Percentiles rank a stretch among this genome's conserved stretches.
These are phyloP conservation scores for Peronospora belbahrii DNA, from an alignment of 352 stramenopile genomes.

Conservation along the genomic window DNA sequence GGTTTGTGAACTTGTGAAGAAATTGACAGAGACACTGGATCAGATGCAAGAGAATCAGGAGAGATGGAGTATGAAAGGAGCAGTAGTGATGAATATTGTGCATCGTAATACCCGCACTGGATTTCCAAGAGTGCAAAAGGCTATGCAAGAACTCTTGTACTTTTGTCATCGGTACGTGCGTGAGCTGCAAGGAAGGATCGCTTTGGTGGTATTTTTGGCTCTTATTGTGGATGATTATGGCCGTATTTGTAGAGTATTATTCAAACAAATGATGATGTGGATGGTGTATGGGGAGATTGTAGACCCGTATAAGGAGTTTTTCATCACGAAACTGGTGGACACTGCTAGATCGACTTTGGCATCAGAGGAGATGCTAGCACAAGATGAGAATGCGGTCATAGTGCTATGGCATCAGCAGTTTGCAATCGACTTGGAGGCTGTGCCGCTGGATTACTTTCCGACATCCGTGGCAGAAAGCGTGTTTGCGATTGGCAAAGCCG, in stretches of 20 bases:
- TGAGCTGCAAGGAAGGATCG: background rate
- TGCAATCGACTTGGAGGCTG: slow-evolving; percentile 41
- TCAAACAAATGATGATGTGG: slow-evolving; percentile 78
- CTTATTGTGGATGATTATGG: background rate
- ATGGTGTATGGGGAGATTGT: slow-evolving; percentile 66
- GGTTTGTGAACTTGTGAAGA: slow-evolving; percentile 42
- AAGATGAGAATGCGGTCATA: slow-evolving; percentile 4
- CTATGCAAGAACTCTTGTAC: slow-evolving; percentile 49
- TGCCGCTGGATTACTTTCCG: slow-evolving; percentile 57
- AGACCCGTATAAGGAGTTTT: slow-evolving; percentile 71
- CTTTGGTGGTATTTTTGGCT: slow-evolving; percentile 1
- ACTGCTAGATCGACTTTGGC: background rate
- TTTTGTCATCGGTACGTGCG: slow-evolving; percentile 48
- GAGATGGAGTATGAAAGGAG: slow-evolving; percentile 23
- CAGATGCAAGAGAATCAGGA: background rate
- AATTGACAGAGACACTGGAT: slow-evolving; percentile 12
- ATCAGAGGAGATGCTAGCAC: background rate
- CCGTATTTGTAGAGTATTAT: slow-evolving; percentile 39
- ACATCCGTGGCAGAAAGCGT: slow-evolving; percentile 52
- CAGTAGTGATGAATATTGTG: slow-evolving; percentile 36
- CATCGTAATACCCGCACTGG: slow-evolving; percentile 39
- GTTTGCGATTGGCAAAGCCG: slow-evolving; percentile 58
- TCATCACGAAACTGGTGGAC: slow-evolving; percentile 35
- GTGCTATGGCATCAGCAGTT: slow-evolving; percentile 47
- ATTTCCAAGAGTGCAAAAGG: slow-evolving; percentile 44